Conservation (phyloP, 2,329 filamentous ascomycete genomes). For the Fusarium bulbicola region DNA sequence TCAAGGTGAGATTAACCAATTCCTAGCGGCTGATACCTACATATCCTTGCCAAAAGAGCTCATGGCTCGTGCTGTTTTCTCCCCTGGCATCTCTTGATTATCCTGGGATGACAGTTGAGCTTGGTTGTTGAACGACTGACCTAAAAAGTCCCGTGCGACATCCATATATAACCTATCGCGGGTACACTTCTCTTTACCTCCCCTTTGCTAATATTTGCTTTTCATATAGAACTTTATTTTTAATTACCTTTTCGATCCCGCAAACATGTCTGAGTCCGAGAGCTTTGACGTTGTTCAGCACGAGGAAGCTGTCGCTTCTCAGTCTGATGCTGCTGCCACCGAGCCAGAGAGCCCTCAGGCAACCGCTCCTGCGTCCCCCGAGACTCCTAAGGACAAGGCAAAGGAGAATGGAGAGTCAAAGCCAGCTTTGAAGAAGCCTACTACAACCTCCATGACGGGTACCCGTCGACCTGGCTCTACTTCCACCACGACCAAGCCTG, state of each 20-base stretch:
- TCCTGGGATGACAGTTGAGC: conserved; percentile 15
- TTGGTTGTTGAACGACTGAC: conserved; percentile 11
- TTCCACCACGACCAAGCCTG: conserved; percentile 39
- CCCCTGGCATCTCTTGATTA: conserved; percentile 7
- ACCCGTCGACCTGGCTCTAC: conserved; percentile 26
- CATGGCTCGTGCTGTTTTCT: conserved; percentile 4
- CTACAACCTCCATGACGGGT: conserved; percentile 44
- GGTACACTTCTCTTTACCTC: neutral
- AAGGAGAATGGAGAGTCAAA: conserved; percentile 43
- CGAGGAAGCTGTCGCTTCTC: conserved; percentile 51
- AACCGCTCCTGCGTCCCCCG: conserved; percentile 46
- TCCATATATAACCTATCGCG: conserved; percentile 1
- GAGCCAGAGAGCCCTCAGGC: conserved; percentile 42
- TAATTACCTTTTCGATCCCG: conserved; percentile 23
- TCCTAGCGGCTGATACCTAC: conserved; percentile 9
- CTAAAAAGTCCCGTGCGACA: conserved; percentile 4
- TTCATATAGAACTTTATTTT: conserved; percentile 15
- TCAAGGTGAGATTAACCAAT: conserved; percentile 34
- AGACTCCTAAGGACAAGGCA: conserved; percentile 48
- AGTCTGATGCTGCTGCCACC: conserved; percentile 38
- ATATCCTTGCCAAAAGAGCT: conserved; percentile 10
- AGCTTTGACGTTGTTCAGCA: conserved; percentile 56
- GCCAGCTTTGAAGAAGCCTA: conserved; percentile 49
- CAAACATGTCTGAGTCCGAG: conserved; percentile 59
- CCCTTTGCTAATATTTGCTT: neutral